These are phyloP conservation scores for Pachyrhizus erosus DNA, from an alignment of 306 rosid species.

Conservation along the genomic window DNA sequence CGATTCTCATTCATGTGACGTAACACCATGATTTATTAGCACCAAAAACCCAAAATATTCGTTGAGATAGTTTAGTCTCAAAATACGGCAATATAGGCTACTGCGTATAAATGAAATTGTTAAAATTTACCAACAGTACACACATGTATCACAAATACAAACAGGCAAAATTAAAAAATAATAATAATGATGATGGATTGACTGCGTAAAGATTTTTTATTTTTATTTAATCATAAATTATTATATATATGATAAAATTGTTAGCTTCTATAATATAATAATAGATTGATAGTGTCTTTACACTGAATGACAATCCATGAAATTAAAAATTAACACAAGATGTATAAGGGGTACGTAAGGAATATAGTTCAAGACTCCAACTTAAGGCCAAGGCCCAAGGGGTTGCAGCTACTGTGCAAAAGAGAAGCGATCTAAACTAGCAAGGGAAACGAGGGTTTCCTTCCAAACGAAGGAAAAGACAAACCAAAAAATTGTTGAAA, in stretches of 20 bases:
- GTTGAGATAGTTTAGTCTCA: background rate
- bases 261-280: background rate
- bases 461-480: conserved; percentile 11
- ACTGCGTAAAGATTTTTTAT: background rate
- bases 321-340: background rate
- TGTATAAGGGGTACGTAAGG: conserved; percentile 26
- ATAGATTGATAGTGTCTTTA: background rate
- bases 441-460: background rate
- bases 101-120: background rate
- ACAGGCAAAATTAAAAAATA: background rate
- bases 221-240: background rate
- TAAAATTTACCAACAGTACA: conserved; percentile 2
- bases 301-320: too few relatives aligned
- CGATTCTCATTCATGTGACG: background rate
- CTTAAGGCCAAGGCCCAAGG: background rate
- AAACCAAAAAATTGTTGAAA: background rate
- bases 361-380: background rate
- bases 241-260: background rate
- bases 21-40: background rate
- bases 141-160: background rate
- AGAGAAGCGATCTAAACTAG: background rate
- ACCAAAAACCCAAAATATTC: background rate
- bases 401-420: background rate
- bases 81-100: background rate
- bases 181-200: background rate